These are phyloP conservation scores for Aristolochia contorta DNA, from an alignment of 164 flowering plant species.

Conservation along the genomic window DNA sequence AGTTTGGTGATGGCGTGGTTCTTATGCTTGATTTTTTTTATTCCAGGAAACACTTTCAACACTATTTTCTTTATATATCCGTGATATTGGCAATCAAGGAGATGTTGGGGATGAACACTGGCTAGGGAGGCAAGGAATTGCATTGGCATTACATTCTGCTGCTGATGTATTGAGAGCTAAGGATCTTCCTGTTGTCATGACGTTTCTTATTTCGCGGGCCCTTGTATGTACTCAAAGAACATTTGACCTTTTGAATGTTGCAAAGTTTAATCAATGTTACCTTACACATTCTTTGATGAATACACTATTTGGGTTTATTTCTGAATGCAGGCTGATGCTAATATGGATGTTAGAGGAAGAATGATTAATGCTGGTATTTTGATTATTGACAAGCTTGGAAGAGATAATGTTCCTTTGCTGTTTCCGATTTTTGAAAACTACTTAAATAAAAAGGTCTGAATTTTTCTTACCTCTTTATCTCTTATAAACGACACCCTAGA, in stretches of 20 bases:
- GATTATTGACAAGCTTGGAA: constrained; percentile 92
- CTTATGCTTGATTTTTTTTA: constrained; percentile 15
- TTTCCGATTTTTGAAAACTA: constrained; percentile 99
- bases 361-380: constrained; percentile 96
- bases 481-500: background rate
- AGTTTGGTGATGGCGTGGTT: background rate
- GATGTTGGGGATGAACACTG: constrained; percentile 63
- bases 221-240: constrained; percentile 34
- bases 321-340: constrained; percentile 78
- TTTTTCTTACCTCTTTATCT: no score
- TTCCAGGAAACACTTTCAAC: constrained; percentile 98
- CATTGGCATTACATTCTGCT: constrained; percentile 74
- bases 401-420: constrained; percentile 77
- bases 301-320: background rate
- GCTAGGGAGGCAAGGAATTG: constrained; percentile 94
- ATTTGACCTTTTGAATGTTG: background rate
- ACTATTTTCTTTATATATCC: constrained; percentile 81
- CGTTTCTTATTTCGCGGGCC: constrained; percentile 91
- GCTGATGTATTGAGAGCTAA: constrained; percentile 93
- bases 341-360: constrained; percentile 91
- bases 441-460: constrained; percentile 74
- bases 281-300: no score
- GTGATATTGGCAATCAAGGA: constrained; percentile 51
- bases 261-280: no score
- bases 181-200: constrained; percentile 98